Base-by-base conservation (phyloP, 805 yeast species). In the Candida golubevii region DNA sequence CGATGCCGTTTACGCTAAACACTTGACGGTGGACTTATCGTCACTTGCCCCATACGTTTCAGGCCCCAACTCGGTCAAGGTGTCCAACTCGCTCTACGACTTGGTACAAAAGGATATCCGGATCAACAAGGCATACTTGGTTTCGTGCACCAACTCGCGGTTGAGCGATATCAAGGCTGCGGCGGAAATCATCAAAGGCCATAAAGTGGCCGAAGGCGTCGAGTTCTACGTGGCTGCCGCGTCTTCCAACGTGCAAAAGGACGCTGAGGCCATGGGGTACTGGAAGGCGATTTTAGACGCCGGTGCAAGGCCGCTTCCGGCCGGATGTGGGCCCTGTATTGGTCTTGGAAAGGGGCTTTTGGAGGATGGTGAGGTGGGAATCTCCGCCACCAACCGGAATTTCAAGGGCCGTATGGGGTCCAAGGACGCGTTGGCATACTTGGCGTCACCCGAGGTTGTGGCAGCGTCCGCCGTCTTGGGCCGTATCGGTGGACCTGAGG, bases 361-460 rank as follows among this genome's bases (percentile, higher is more conserved):
- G 54, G 83, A 93, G 67, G 91, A 88, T 31, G 99, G 99, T 36
- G 98, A 93, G 67, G 95, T 93, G 47, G 99, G 99, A 53, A 93
- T 93, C 58, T 87, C 96, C 52, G 99, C 99, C 46, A 93, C 99
- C 7, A 93, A 93, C 74, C 82, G 99, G 73, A 93, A 93, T 70
- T 93, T 93, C 78, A 93, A 93, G 71, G 99, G 99, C 49, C 82
- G 99, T 71, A 93, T 93, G 99, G 99, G 99, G 8, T 85, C 96
- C 7, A 85, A 85, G 56, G 97, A 93, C 57, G 99, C 99, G 0
- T 72, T 89, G 49, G 99, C 99, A 0, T 93, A 85, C 65, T 77
- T 93, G 53, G 97, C 97, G 0, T 89, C 97, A 1, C 99, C 99
- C 6, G 97, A 90, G 53, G 96, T 93, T 26, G 99, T 93, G 47